Evolutionary conservation across 257 asterid genomes (phyloP), one percentile per base, ranked within the genome.

Genomic region (Primulina tabacum): DNA sequence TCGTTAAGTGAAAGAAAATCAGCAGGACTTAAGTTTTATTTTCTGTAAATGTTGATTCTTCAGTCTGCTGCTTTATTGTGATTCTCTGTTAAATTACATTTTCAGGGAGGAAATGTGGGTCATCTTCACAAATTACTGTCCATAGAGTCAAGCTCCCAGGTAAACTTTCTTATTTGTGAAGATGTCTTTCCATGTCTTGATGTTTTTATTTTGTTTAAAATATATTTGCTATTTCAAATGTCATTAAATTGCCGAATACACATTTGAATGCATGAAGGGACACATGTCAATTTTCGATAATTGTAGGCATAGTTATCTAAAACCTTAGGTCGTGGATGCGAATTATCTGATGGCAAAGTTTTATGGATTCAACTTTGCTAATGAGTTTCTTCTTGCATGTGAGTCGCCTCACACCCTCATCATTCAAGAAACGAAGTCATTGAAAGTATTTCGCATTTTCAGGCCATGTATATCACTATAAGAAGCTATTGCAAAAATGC

Each of bases 91-190:
- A 62, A 65, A 30, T 62, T 76, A 56, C 73, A 69, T 77, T 80
- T 70, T 81, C 88, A 94, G 99, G 99, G 99, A 63, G 99, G 99
- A 67, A 91, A 88, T 81, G 99, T 94, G 55, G 93, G 97, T 60
- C 99, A 94, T 80, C 86, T 91, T 81, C 99, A 94, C 76, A 89
- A 84, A 76, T 73, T 91, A 67, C 86, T 94, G 58, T 83, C 90
- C 35, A 85, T 32, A 32, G 34, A 32, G 6, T 32, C 34, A 32
- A 32, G 34, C 34, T 32, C 34, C 34, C 34, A 32, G 34, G 34
- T 32, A 32, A 32, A 4, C 34, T 32, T 32, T 32, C 34, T 32
- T 5, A 7, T 32, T 32, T 5, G 0, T 32, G 34, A 32, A 32
- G 34, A 32, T 32, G 34, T 32, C 91, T 53, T 43, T 26, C 43